Evolutionary conservation across 2,329 filamentous ascomycete genomes (phyloP), one percentile per base, ranked within the genome.

Genomic region (Leptographium lundbergii): DNA sequence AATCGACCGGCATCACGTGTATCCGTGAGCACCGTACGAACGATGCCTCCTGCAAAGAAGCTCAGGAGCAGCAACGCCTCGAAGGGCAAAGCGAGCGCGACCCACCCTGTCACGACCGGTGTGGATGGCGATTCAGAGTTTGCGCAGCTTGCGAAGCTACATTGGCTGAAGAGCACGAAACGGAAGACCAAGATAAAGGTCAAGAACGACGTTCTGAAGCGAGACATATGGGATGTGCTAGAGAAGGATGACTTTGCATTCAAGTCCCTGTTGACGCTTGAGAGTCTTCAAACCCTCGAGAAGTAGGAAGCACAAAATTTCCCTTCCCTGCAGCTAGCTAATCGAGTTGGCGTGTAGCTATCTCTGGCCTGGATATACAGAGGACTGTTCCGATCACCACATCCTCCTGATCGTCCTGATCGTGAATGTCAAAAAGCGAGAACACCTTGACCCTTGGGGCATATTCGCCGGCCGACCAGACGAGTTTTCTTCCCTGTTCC

Each of bases 281-380:
- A 99, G 73, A 92, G 91, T 66, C 74, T 97, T 66, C 94, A 96
- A 74, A 84, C 91, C 50, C 74, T 99, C 61, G 94, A 99, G 71
- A 88, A 81, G 86, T 88, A 74, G 24, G 73, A 45, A 4, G n/a
- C 17, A 13, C 34, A 47, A n/a, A 3, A 2, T 29, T 59, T 39
- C 34, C 42, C 24, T 11, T 29, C 11, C 29, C 32, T n/a, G 11
- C 19, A 17, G 2, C 32, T 9, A 6, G 5, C 52, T 56, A 5
- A 3, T 32, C 34, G n/a, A 27, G 34, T 48, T 29, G 10, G 47
- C 19, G 3, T 34, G 61, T 61, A 89, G 89, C 68, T 97, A 95
- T 69, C 80, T 99, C 32, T 99, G 94, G 94, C 94, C 94, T 53
- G 89, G 88, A 57, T 99, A 95, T 70, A 85, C 81, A 14, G 89